Percentiles rank a stretch among this genome's conserved stretches.
phyloP scores from a whole-genome alignment of 2,329 filamentous ascomycete genomes.

The Colletotrichum sp. region DNA sequence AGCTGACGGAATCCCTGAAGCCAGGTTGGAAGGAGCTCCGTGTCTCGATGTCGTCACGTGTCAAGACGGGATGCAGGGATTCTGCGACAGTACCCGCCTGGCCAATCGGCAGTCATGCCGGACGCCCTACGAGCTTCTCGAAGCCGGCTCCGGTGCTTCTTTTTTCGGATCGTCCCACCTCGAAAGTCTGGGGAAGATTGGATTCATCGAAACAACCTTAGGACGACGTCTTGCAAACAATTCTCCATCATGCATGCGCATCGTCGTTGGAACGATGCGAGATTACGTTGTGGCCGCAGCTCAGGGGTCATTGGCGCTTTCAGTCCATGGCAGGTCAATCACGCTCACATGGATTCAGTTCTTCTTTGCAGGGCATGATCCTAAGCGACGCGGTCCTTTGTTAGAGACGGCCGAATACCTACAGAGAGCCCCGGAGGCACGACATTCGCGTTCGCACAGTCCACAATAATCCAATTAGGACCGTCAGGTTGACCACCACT shows the following conservation, averaged over 20 bases:
- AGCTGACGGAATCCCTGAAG: conserved; percentile 6
- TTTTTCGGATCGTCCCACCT: conserved; percentile 15
- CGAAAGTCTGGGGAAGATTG: conserved; percentile 11
- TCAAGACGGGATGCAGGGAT: not conserved
- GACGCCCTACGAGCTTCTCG: not conserved
- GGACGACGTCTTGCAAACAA: not conserved
- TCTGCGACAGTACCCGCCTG: not conserved
- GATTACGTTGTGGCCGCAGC: not conserved
- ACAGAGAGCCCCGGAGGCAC: not conserved
- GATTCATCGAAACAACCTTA: not conserved
- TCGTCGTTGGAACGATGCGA: not conserved
- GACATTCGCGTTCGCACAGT: not conserved
- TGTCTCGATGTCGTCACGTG: conserved; percentile 19
- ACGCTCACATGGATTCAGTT: not conserved
- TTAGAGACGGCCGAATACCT: not conserved
- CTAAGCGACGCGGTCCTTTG: not conserved
- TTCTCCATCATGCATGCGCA: not conserved
- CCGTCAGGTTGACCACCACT: not conserved
- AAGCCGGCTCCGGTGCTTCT: not conserved
- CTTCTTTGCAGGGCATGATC: not conserved
- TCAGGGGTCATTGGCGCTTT: not conserved
- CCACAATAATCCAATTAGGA: not conserved
- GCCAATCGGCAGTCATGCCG: conserved; percentile 4
- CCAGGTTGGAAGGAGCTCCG: conserved; percentile 5
- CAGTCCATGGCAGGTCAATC: not conserved